These are phyloP conservation scores for Magnolia changhungtana DNA, from an alignment of 164 flowering plant genomes.

Conservation along the genomic window DNA sequence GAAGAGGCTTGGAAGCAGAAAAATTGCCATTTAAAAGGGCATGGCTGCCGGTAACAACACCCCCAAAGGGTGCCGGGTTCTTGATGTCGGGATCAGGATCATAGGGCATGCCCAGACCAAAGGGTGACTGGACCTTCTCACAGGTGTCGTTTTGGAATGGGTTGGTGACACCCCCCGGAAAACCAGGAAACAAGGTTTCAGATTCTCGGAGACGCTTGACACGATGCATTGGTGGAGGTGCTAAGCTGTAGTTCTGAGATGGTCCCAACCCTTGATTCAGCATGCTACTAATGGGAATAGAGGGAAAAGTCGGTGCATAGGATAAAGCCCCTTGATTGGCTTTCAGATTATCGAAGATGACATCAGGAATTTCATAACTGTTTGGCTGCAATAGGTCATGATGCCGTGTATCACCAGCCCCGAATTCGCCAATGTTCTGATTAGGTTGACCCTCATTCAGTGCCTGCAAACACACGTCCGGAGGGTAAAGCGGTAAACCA, in stretches of 20 bases:
- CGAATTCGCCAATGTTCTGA: slow-evolving; percentile 30
- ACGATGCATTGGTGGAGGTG: slow-evolving; percentile 38
- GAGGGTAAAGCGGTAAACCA: slow-evolving; percentile 89
- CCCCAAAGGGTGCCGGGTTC: slow-evolving; percentile 18
- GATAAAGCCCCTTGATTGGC: slow-evolving; percentile 34
- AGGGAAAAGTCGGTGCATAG: slow-evolving; percentile 40
- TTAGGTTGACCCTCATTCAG: slow-evolving; percentile 42
- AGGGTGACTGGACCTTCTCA: slow-evolving; percentile 36
- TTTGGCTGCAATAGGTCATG: slow-evolving; percentile 39
- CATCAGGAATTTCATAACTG: slow-evolving; percentile 55
- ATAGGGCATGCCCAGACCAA: slow-evolving; percentile 38
- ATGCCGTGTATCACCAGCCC: slow-evolving; percentile 30
- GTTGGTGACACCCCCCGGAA: slow-evolving; percentile 25
- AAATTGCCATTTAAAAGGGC: slow-evolving; percentile 73
- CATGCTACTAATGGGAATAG: slow-evolving; percentile 41
- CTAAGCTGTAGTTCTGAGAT: slow-evolving; percentile 36
- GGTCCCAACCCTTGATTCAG: slow-evolving; percentile 44
- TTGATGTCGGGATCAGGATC: slow-evolving; percentile 30
- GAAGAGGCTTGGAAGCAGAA: slow-evolving; percentile 76
- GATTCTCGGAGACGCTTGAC: slow-evolving; percentile 61
- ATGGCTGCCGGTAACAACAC: slow-evolving; percentile 56
- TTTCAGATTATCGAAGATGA: slow-evolving; percentile 48
- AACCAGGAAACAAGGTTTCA: slow-evolving; percentile 31
- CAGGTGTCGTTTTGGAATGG: slow-evolving; percentile 42
- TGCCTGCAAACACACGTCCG: slow-evolving; percentile 53